These are phyloP conservation scores for Rhynchospora breviuscula DNA, from an alignment of 176 grass and related monocot species.

Conservation along the genomic window DNA sequence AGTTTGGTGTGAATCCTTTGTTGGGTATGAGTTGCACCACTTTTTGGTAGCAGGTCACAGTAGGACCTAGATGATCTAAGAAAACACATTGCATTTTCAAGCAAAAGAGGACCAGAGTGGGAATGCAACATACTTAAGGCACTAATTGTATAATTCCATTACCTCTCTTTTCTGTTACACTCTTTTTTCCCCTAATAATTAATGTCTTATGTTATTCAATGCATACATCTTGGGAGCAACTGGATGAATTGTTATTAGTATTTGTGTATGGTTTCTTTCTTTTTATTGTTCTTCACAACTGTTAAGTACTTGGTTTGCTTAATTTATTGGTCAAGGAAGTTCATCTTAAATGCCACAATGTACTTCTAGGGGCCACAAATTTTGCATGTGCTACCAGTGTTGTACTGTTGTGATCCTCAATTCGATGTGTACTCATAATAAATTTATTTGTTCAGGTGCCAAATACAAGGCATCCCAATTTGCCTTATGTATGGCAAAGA, in stretches of 20 bases:
- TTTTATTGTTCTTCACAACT: neutral
- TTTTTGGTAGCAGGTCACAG: neutral
- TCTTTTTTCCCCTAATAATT: neutral
- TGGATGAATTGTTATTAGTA: neutral
- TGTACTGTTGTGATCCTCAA: neutral
- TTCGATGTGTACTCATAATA: neutral
- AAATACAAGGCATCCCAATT: slow-evolving; percentile 53
- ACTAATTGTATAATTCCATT: neutral
- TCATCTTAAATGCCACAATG: neutral
- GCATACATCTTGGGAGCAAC: neutral
- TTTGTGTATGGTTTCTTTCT: neutral
- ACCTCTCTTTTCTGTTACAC: neutral
- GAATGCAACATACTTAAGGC: neutral
- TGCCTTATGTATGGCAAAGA: slow-evolving; percentile 98
- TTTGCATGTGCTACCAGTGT: neutral
- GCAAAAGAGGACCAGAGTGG: neutral
- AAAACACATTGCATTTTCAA: neutral
- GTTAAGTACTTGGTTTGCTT: neutral
- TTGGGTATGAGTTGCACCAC: neutral
- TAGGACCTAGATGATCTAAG: neutral
- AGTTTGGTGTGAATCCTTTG: neutral
- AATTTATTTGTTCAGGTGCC: slow-evolving; percentile 44
- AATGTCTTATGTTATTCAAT: neutral
- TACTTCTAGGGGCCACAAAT: neutral
- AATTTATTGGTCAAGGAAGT: neutral